Percentiles rank a stretch among this genome's conserved stretches.
These are phyloP conservation scores for Fusarium concolor DNA, from an alignment of 2,329 filamentous ascomycete species.

Conservation along the genomic window DNA sequence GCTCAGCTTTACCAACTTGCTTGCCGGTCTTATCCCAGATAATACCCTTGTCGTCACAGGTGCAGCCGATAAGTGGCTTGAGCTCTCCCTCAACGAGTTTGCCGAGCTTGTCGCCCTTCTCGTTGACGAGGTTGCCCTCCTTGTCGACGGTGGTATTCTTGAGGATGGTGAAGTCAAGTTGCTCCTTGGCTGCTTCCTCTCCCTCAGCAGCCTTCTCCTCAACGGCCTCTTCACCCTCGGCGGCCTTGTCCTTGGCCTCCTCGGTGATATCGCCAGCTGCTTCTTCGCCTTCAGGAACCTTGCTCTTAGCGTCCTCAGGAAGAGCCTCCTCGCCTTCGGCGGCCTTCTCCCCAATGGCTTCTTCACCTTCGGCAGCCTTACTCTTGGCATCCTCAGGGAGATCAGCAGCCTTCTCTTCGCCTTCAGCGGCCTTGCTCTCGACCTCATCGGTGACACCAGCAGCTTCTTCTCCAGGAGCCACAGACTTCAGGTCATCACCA, in stretches of 20 bases:
- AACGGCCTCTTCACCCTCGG: slow-evolving; percentile 4
- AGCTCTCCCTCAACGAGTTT: slow-evolving; percentile 71
- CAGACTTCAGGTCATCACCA: slow-evolving; percentile 56
- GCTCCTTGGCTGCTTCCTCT: slow-evolving; percentile 33
- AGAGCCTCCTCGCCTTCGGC: not conserved
- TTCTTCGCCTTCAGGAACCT: slow-evolving; percentile 7
- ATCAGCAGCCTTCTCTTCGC: slow-evolving; percentile 9
- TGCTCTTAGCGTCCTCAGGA: not conserved
- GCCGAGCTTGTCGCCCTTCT: slow-evolving; percentile 66
- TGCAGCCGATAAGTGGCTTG: slow-evolving; percentile 71
- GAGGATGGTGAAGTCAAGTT: slow-evolving; percentile 34
- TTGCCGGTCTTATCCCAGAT: slow-evolving; percentile 73
- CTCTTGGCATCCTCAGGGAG: no score
- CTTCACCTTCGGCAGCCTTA: slow-evolving; percentile 2
- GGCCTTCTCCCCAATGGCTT: not conserved
- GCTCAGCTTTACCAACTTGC: slow-evolving; percentile 73
- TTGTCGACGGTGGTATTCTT: slow-evolving; percentile 56
- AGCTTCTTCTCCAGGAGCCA: slow-evolving; percentile 49
- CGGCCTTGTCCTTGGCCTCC: not conserved
- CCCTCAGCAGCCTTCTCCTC: slow-evolving; percentile 13
- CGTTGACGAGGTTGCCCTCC: slow-evolving; percentile 66
- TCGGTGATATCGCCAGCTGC: not conserved
- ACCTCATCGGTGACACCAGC: slow-evolving; percentile 11
- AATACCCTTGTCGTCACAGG: slow-evolving; percentile 75
- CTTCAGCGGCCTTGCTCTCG: slow-evolving; percentile 18